Conservation (phyloP, 805 yeast species). For the Trichomonascus vanleenenianus region DNA sequence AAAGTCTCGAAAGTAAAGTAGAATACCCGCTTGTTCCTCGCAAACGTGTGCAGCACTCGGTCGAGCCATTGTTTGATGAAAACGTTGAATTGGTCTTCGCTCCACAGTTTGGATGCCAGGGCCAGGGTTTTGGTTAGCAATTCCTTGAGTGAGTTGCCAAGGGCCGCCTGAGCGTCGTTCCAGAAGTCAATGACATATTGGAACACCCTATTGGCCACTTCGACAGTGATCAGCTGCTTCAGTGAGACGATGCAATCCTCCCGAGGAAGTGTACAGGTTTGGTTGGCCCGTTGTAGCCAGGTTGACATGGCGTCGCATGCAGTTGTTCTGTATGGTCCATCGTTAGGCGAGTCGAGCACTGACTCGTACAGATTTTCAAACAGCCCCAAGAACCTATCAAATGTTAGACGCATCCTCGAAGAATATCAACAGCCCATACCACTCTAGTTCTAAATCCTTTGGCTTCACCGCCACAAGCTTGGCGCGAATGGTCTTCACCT, state of each 20-base stretch:
- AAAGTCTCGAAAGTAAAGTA: slow-evolving; percentile 55
- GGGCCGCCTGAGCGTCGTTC: slow-evolving; percentile 62
- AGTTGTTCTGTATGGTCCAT: slow-evolving; percentile 33
- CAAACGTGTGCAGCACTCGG: slow-evolving; percentile 33
- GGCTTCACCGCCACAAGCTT: slow-evolving; percentile 15
- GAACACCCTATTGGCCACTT: slow-evolving; percentile 21
- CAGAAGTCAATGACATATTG: slow-evolving; percentile 56
- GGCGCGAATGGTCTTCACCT: slow-evolving; percentile 7
- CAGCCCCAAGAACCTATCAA: slow-evolving; percentile 14
- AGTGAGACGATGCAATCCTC: slow-evolving; percentile 6
- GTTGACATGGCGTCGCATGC: slow-evolving; percentile 56
- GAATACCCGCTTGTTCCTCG: slow-evolving; percentile 48
- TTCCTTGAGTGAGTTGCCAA: slow-evolving; percentile 60
- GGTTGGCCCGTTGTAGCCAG: slow-evolving; percentile 54
- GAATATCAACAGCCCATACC: slow-evolving; percentile 11
- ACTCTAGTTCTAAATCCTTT: slow-evolving; percentile 8
- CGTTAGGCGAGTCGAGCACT: slow-evolving; percentile 29
- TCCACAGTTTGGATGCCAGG: neutral
- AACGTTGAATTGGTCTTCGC: slow-evolving; percentile 18
- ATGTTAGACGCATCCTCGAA: neutral
- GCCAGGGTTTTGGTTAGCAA: slow-evolving; percentile 33
- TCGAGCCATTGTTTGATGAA: slow-evolving; percentile 40
- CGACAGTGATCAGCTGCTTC: slow-evolving; percentile 9
- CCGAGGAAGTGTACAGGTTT: slow-evolving; percentile 21
- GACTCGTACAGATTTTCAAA: slow-evolving; percentile 29